A percentile compares a stretch with the other conserved stretches of the same genome.
phyloP scores from a whole-genome alignment of 2,329 filamentous ascomycete genomes.

The Triangularia setosa region DNA sequence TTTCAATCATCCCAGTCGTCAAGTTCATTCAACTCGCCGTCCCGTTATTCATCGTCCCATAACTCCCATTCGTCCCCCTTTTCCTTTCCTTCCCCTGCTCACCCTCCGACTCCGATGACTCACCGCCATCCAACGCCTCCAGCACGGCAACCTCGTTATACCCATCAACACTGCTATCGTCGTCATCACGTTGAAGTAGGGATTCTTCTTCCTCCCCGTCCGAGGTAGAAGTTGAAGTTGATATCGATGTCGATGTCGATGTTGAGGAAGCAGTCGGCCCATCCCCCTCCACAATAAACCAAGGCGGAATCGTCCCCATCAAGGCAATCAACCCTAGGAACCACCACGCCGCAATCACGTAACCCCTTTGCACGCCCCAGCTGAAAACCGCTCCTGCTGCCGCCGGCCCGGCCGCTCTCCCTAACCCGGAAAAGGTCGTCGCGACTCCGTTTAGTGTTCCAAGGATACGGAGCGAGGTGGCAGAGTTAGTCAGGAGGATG shows the following conservation, averaged over 20 bases:
- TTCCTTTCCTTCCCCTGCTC: background rate
- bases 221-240: no score
- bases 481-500: slow-evolving; percentile 87
- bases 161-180: background rate
- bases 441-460: slow-evolving; percentile 90
- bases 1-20: background rate
- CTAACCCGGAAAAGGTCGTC: slow-evolving; percentile 76
- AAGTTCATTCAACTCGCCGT: background rate
- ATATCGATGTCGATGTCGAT: slow-evolving; percentile 4
- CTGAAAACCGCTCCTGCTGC: slow-evolving; percentile 69
- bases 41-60: background rate
- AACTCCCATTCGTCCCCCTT: background rate
- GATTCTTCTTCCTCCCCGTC: slow-evolving; percentile 26
- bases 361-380: slow-evolving; percentile 70
- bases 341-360: slow-evolving; percentile 79
- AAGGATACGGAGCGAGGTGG: slow-evolving; percentile 68
- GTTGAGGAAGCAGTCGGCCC: slow-evolving; percentile 45
- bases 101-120: background rate
- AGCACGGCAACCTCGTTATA: background rate
- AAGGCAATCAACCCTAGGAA: slow-evolving; percentile 61
- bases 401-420: slow-evolving; percentile 74
- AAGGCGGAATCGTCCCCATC: slow-evolving; percentile 67
- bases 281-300: slow-evolving; percentile 69
- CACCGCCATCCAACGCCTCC: background rate
- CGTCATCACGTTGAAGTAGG: background rate